Base-by-base conservation (phyloP, 2,329 filamentous ascomycete species). In the Fusarium chlamydosporum region DNA sequence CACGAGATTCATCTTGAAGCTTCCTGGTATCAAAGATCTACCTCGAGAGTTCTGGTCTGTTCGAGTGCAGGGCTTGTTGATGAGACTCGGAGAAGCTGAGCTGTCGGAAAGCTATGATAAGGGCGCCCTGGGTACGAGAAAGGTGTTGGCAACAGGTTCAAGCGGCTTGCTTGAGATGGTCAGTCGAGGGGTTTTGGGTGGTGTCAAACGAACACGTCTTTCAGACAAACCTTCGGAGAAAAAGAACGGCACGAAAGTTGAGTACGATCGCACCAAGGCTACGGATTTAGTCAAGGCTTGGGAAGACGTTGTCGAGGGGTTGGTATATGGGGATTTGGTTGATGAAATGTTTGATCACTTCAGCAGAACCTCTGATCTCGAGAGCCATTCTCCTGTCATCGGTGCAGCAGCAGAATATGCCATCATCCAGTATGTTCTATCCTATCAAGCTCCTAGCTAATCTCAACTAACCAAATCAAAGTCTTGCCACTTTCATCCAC, bases 91-190 rank as follows among this genome's bases (percentile, higher is more conserved):
- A 10, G 85, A 89, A 33, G 91, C 88, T 3, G 88, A 92, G 51
- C 81, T 95, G 33, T 93, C 91, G 2, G 92, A 95, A 77, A 93
- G 91, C 76, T 95, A 94, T 74, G 92, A 95, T 76, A 93, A 93
- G 78, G 92, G 91, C 15, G 84, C 88, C 1, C 79, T 95, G 69
- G 92, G 92, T 1, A 89, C 89, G 61, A 84, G 92, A 52, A 94
- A 93, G 80, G 92, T 90, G 20, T 79, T 95, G 48, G 88, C 92
- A 1, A 93, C 92, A 8, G 91, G 90, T 0, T 84, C 89, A 11
- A 91, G 90, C 35, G 87, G 88, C 8, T 78, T 94, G 58, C 83
- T 92, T 55, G 92, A 94, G 78, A 88, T 89, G 74, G 80, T 92
- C 13, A 88, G 87, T 1, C 82, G 91, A 64, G 92, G 90, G 8